These are phyloP conservation scores for Rostrohypoxylon terebratum DNA, from an alignment of 495 filamentous ascomycete genomes.

Conservation along the genomic window DNA sequence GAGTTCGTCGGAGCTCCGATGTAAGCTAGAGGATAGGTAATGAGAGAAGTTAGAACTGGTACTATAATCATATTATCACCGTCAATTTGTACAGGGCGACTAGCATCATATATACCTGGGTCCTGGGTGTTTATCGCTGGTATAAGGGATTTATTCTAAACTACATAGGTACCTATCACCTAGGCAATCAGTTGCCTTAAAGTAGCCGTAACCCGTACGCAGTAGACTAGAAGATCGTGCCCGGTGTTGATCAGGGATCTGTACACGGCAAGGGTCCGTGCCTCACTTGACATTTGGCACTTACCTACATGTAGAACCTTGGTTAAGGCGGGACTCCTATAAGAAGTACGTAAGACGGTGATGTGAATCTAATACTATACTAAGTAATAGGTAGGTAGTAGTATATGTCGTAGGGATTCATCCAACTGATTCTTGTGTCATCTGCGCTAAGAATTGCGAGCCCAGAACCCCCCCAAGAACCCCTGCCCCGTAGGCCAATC, in stretches of 20 bases:
- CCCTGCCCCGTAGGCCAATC: conserved; percentile 34
- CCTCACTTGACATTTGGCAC: background rate
- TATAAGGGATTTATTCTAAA: conserved; percentile 14
- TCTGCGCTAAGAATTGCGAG: conserved; percentile 40
- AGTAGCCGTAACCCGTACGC: conserved; percentile 3
- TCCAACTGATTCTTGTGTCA: conserved; percentile 25
- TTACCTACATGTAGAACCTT: background rate
- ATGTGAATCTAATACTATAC: too few relatives aligned
- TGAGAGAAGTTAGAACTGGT: background rate
- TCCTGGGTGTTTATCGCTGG: too few relatives aligned
- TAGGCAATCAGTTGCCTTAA: background rate
- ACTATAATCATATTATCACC: too few relatives aligned
- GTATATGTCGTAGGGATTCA: background rate
- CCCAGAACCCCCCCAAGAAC: conserved; percentile 36
- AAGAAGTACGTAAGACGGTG: background rate
- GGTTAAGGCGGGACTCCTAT: background rate
- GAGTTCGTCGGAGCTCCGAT: background rate
- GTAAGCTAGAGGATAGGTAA: background rate
- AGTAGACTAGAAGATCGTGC: conserved; percentile 6
- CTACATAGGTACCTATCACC: too few relatives aligned
- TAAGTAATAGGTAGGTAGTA: background rate
- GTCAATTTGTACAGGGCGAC: background rate
- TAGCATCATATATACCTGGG: too few relatives aligned
- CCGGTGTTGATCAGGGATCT: conserved; percentile 1
- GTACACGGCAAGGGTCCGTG: conserved; percentile 2